Evolutionary conservation across 1,284 basidiomycete species (phyloP), one percentile per base, ranked within the genome.

Genomic region (Puccinia triticina): DNA sequence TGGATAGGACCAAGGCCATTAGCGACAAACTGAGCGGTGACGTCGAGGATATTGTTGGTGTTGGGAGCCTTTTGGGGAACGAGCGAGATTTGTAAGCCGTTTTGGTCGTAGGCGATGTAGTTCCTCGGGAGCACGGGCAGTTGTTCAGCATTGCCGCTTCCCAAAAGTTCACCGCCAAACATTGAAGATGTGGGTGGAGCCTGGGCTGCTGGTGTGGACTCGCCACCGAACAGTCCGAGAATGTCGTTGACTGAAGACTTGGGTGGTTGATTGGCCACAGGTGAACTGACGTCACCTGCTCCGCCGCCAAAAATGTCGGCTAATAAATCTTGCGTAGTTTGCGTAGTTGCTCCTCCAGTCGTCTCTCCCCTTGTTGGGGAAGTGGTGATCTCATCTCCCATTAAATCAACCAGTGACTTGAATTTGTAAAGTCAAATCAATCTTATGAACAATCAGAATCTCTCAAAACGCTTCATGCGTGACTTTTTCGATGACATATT

Each of bases 41-140:
- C 93, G 88, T 95, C 93, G 46, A 97, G 92, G 53, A 97, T 89
- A 43, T 95, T 95, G 11, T 94, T 93, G 83, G 93, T 91, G 67
- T 91, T 89, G 14, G 92, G 88, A 55, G 92, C 92, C 29, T 92
- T 92, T 86, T 94, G 92, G 0, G 95, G 95, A 0, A 94, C 95
- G 82, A 99, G 89, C 0, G 93, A 94, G 84, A 99, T 92, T 86
- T 91, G 92, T 59, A 99, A 89, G 14, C 92, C 93, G 85, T 98
- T 93, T 89, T 93, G 93, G 67, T 96, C 94, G 86, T 98, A 99
- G 2, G 94, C 96, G 0, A 91, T 90, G 87, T 96, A 97, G 0
- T 92, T 89, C 64, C 91, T 50, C n/a, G 59, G 81, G 59, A 74
- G 67, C 8, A 81, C 74, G 3, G 81, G 64, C 12, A 74, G 74